A percentile compares a stretch with the other conserved stretches of the same genome.
These are phyloP conservation scores for Letharia columbiana DNA, from an alignment of 495 filamentous ascomycete species.

Conservation along the genomic window DNA sequence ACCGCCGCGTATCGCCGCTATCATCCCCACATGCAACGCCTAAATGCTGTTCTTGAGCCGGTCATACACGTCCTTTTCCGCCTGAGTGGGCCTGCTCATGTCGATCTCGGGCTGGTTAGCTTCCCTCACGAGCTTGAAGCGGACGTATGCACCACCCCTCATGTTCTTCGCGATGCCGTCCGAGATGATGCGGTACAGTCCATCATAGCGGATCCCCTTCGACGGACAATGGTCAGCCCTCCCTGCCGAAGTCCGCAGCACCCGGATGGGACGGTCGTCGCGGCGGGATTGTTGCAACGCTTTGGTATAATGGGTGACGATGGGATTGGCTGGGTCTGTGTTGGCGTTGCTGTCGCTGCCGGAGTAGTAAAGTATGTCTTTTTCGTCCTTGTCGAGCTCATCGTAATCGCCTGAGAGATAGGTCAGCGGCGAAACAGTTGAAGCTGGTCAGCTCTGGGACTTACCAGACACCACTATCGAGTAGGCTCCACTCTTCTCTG, in stretches of 20 bases:
- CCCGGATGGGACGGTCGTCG: constrained; percentile 34
- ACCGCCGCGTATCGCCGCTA: not conserved
- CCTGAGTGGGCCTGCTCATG: constrained; percentile 23
- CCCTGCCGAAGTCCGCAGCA: constrained; percentile 33
- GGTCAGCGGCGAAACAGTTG: constrained; percentile 6
- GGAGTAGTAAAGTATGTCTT: constrained; percentile 40
- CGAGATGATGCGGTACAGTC: constrained; percentile 38
- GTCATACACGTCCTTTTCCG: constrained; percentile 10
- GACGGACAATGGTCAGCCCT: constrained; percentile 27
- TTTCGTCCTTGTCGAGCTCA: constrained; percentile 37
- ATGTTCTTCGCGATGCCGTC: constrained; percentile 17
- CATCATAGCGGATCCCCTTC: constrained; percentile 45
- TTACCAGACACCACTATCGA: constrained; percentile 32
- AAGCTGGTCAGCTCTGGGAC: not conserved
- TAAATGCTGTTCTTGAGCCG: constrained; percentile 1
- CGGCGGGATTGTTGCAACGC: constrained; percentile 30
- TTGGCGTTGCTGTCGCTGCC: constrained; percentile 34
- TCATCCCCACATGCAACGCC: not conserved
- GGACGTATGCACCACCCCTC: constrained; percentile 30
- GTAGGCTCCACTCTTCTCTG: constrained; percentile 32
- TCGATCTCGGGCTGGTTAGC: constrained; percentile 28
- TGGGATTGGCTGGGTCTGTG: constrained; percentile 18
- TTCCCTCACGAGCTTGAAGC: constrained; percentile 37
- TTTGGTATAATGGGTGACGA: constrained; percentile 29
- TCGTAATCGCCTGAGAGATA: constrained; percentile 35